These are phyloP conservation scores for Mycosphaerella arachidis DNA, from an alignment of 2,329 filamentous ascomycete genomes.

Conservation along the genomic window DNA sequence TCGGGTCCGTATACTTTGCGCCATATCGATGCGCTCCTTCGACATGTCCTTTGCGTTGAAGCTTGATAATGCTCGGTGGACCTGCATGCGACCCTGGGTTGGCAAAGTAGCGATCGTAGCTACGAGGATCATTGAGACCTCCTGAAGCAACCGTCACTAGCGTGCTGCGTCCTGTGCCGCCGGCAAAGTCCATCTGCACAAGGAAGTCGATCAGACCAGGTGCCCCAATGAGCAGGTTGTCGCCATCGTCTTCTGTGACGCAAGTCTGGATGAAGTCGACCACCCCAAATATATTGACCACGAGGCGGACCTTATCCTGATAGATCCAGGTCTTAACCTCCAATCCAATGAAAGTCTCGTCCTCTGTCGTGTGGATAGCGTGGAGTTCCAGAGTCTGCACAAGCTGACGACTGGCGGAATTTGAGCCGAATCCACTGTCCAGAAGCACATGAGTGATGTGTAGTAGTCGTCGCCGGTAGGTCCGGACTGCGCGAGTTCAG, in stretches of 20 bases:
- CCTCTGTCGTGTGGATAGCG: no score
- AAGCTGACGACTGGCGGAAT: not conserved
- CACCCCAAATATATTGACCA: not conserved
- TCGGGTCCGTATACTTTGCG: not conserved
- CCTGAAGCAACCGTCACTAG: not conserved
- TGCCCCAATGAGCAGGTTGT: not conserved
- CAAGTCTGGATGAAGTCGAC: not conserved
- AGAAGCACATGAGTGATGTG: not conserved
- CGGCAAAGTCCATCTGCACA: not conserved
- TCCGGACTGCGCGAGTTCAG: not conserved
- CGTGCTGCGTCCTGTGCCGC: not conserved
- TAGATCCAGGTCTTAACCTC: no score
- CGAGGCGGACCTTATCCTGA: no score
- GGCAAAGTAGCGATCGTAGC: not conserved
- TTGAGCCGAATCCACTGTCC: not conserved
- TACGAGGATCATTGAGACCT: not conserved
- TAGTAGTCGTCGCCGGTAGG: not conserved
- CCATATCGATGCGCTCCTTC: not conserved
- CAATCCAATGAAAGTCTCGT: no score
- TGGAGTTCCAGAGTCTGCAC: not conserved
- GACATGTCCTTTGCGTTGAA: not conserved
- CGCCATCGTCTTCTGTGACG: not conserved
- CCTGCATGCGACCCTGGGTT: not conserved
- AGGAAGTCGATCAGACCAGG: not conserved
- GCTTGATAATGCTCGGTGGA: not conserved